Evolutionary conservation across 768 basidiomycete species (phyloP).

Genomic region (Lyophyllum shimeji): DNA sequence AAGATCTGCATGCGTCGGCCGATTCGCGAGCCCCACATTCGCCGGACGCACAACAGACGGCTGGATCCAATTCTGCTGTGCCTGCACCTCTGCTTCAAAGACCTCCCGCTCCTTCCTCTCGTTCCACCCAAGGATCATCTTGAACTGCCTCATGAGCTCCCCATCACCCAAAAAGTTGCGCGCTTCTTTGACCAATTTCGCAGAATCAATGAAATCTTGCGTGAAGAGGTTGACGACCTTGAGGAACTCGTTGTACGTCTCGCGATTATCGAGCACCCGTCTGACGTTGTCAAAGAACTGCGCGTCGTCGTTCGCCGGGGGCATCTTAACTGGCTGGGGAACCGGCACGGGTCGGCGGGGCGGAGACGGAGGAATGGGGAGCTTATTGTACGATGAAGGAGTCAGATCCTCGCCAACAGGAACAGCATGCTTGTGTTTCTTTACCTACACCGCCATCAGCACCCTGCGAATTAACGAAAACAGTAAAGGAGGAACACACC

Average conservation of each 20-base stretch:
- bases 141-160: conserved; percentile 80
- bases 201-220: conserved; percentile 89
- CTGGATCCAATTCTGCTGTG: conserved; percentile 49
- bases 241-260: conserved; percentile 91
- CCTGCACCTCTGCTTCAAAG: conserved; percentile 46
- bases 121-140: conserved; percentile 86
- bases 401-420: conserved; percentile 36
- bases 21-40: conserved; percentile 32
- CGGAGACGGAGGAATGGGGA: conserved; percentile 31
- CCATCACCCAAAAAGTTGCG: conserved; percentile 73
- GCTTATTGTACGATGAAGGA: conserved; percentile 36
- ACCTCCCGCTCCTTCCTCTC: conserved; percentile 64
- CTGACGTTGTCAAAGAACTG: conserved; percentile 94
- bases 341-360: conserved; percentile 25
- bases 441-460: conserved; percentile 10
- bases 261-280: conserved; percentile 65
- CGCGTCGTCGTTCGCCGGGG: conserved; percentile 43
- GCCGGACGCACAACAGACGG: conserved; percentile 42
- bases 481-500: conserved; percentile 25
- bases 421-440: conserved; percentile 39
- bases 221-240: conserved; percentile 94
- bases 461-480: conserved; percentile 1
- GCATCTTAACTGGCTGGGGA: conserved; percentile 26
- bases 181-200: conserved; percentile 79
- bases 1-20: conserved; percentile 63